A percentile compares a stretch with the other conserved stretches of the same genome.
Evolutionary conservation across 1,284 basidiomycete genomes (phyloP).

Genomic region (Veloporphyrellus conicus): DNA sequence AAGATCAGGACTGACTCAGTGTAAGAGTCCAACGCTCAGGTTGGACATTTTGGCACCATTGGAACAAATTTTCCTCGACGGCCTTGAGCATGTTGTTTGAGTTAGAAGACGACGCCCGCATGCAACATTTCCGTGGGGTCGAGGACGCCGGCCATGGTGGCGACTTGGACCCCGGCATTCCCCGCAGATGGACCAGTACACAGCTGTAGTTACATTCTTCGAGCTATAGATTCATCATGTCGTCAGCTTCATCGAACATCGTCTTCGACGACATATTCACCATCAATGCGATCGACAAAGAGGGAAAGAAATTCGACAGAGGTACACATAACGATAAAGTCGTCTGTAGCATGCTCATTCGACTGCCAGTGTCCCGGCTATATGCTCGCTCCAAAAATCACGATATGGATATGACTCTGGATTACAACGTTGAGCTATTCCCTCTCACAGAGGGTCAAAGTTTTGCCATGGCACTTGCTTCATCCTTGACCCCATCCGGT

Average conservation of each 20-base stretch:
- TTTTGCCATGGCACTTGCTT: conserved; percentile 84
- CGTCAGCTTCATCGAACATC: conserved; percentile 64
- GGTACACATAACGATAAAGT: conserved; percentile 48
- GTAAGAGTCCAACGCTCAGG: no score
- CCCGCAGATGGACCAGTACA: no score
- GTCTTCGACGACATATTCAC: conserved; percentile 90
- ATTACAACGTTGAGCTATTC: conserved; percentile 88
- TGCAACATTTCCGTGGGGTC: no score
- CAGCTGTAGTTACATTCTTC: no score
- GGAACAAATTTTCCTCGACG: no score
- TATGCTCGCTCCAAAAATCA: conserved; percentile 82
- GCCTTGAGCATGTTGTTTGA: no score
- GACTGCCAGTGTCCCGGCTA: conserved; percentile 68
- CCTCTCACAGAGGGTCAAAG: conserved; percentile 66
- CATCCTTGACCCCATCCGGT: conserved; percentile 70
- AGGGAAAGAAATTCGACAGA: conserved; percentile 97
- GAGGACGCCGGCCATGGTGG: no score
- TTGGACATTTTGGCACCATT: no score
- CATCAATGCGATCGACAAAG: conserved; percentile 80
- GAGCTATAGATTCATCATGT: conserved; percentile 40
- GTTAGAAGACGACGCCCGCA: no score
- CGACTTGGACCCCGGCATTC: no score
- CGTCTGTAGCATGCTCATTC: conserved; percentile 2
- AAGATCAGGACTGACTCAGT: no score
- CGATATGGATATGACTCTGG: conserved; percentile 84